A percentile compares a stretch with the other conserved stretches of the same genome.
phyloP scores from a whole-genome alignment of 202 grass and related monocot species.

The Dendrocalamus latiflorus region DNA sequence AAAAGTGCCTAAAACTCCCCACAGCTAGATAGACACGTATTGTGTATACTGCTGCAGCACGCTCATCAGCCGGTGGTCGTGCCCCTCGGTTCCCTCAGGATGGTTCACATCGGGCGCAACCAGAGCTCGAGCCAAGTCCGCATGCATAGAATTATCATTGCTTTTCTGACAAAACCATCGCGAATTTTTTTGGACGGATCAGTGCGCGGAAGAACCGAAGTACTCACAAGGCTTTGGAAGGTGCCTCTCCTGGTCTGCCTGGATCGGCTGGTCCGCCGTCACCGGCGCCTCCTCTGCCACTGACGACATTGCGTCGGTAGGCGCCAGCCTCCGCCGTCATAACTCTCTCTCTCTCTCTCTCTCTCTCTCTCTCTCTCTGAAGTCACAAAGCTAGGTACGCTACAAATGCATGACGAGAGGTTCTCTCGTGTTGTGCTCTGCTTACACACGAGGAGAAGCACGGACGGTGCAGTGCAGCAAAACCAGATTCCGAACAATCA shows the following conservation, averaged over 20 bases:
- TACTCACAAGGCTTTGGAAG: constrained; percentile 58
- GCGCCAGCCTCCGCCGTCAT: too few species aligned
- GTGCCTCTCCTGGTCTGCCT: constrained; percentile 35
- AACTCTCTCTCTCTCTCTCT: too few species aligned
- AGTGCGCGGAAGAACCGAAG: background rate
- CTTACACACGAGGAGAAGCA: too few species aligned
- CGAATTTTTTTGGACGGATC: background rate
- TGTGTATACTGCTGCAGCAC: constrained; percentile 44
- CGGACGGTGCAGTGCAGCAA: too few species aligned
- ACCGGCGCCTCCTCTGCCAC: constrained; percentile 48
- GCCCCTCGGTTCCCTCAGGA: constrained; percentile 39
- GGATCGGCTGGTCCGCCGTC: constrained; percentile 39
- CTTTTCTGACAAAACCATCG: background rate
- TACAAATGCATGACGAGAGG: too few species aligned
- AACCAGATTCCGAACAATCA: too few species aligned
- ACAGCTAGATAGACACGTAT: too few species aligned
- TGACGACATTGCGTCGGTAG: too few species aligned
- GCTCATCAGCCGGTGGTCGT: constrained; percentile 37
- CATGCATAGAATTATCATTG: background rate
- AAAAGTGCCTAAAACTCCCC: too few species aligned
- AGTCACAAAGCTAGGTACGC: too few species aligned
- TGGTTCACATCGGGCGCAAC: constrained; percentile 48
- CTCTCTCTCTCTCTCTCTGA: too few species aligned
- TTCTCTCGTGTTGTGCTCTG: too few species aligned
- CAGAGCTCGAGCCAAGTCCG: constrained; percentile 49